Base-by-base conservation (phyloP, 106 monocot genomes). In the Allium cepa region DNA sequence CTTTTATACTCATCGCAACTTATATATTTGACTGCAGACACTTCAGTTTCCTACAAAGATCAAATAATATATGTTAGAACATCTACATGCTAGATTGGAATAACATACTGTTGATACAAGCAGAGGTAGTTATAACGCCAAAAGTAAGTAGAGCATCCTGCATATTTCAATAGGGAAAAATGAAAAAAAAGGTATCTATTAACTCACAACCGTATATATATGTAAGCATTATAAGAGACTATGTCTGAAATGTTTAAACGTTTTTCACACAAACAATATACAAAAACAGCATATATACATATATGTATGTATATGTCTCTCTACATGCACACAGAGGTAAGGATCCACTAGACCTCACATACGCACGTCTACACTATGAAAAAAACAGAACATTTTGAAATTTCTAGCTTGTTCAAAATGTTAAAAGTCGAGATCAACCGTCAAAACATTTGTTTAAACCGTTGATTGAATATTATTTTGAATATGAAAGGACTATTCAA, bases 21-120 rank as follows among this genome's bases (percentile, higher is more conserved):
- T 13, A 97, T 77, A 77, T 91, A 97, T 70, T 82, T 89, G 46
- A 97, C 89, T 69, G 88, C 55, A 78, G 97, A 97, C 51, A 97
- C 97, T 73, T 97, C 97, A 17, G 85, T 75, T 87, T 97, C 97
- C 97, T 97, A 49, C 68, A 82, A 62, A 47, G 28, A 1, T 47
- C 72, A 26, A 26, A 50, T 50, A 10, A 26, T 66, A 52, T n/a
- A 66, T 50, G 7, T 47, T 47, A 66, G 49, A 26, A 26, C 4
- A 59, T 63, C 7, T 49, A 65, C 11, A 26, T 52, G 66, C 9
- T 22, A 50, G 45, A 66, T 22, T 64, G 17, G 8, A 26, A 66
- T 11, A 66, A 8, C 2, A 11, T 26, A 66, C 51, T 22, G 2
- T 17, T 17, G 49, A 28, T 64, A 48, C 8, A 13, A 2, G 7